A percentile compares a stretch with the other conserved stretches of the same genome.
phyloP scores from a whole-genome alignment of 225 moss, liverwort and hornwort genomes.

The Thuidium tamariscinum region DNA sequence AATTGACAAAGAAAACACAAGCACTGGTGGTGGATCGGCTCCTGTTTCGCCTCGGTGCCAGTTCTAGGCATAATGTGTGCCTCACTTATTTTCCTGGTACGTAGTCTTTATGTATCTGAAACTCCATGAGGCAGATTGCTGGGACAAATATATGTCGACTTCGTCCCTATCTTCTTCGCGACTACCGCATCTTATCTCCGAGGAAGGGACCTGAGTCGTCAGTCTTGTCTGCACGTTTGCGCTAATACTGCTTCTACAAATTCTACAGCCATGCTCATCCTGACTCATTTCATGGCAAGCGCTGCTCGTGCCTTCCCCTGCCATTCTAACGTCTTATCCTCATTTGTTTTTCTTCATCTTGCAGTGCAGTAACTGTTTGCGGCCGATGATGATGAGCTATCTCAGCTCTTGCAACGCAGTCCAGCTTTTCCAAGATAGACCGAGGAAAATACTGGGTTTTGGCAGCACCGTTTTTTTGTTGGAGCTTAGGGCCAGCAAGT shows the following conservation, averaged over 20 bases:
- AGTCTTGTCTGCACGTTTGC: neutral
- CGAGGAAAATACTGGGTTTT: neutral
- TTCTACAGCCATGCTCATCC: neutral
- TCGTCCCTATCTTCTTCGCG: neutral
- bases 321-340: neutral
- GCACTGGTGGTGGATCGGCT: conserved; percentile 63
- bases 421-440: neutral
- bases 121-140: neutral
- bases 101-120: neutral
- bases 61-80: conserved; percentile 1
- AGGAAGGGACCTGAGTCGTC: neutral
- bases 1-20: conserved; percentile 68
- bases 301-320: neutral
- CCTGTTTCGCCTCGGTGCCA: conserved; percentile 28
- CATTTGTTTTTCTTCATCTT: neutral
- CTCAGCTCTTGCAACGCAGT: neutral
- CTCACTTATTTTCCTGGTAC: neutral
- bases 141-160: neutral
- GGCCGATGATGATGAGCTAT: conserved; percentile 4
- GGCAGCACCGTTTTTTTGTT: neutral
- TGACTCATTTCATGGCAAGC: neutral
- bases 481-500: conserved; percentile 2
- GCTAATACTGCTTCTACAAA: neutral
- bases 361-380: conserved; percentile 5
- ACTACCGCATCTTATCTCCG: neutral